These are phyloP conservation scores for Claviceps africana DNA, from an alignment of 2,329 filamentous ascomycete species.

Conservation along the genomic window DNA sequence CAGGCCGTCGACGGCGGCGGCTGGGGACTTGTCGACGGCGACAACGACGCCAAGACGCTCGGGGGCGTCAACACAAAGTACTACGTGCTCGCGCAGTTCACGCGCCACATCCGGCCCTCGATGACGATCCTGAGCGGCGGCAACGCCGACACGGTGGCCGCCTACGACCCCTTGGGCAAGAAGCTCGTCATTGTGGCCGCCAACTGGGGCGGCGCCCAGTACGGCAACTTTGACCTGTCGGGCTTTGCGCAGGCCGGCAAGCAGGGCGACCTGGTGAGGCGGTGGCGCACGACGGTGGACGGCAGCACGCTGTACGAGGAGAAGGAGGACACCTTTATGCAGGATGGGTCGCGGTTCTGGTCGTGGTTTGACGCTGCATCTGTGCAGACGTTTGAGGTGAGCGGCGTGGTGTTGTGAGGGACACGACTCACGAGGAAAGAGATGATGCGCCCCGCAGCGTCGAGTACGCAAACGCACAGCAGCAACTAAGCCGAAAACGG, in stretches of 20 bases:
- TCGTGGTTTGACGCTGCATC: neutral
- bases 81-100: conserved; percentile 27
- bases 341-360: conserved; percentile 2
- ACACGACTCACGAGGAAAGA: neutral
- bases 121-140: conserved; percentile 25
- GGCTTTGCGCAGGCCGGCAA: conserved; percentile 13
- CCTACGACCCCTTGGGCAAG: conserved; percentile 20
- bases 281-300: neutral
- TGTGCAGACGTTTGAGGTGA: conserved; percentile 5
- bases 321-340: neutral
- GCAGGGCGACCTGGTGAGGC: neutral
- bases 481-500: too few species aligned
- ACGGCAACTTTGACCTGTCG: conserved; percentile 25
- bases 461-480: too few species aligned
- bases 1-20: conserved; percentile 26
- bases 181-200: conserved; percentile 25
- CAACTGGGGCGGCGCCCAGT: conserved; percentile 24
- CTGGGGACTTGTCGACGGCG: conserved; percentile 27
- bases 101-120: conserved; percentile 25
- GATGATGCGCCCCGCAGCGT: too few species aligned
- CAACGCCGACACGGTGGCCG: conserved; percentile 21
- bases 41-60: conserved; percentile 21
- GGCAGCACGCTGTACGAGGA: neutral
- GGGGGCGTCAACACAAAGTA: conserved; percentile 23
- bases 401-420: neutral